Percentiles rank a stretch among this genome's conserved stretches.
Conservation (phyloP, 106 monocot species). For the Hemerocallis citrina region DNA sequence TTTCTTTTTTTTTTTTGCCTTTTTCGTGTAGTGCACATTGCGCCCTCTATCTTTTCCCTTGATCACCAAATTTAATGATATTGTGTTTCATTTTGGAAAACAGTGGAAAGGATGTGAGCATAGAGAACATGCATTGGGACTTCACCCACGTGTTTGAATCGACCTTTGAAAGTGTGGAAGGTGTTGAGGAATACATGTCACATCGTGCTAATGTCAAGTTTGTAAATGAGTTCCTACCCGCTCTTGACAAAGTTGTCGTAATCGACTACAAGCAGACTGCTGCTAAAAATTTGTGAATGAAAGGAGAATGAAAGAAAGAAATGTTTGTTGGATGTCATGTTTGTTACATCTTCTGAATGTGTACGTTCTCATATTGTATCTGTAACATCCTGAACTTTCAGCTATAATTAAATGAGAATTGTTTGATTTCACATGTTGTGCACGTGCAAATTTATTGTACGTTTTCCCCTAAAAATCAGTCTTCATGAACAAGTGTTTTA, state of each 20-base stretch:
- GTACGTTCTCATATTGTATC: no score
- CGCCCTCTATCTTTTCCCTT: not conserved
- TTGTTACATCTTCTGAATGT: no score
- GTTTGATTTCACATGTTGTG: no score
- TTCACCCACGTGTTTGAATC: conserved; percentile 85
- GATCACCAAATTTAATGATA: not conserved
- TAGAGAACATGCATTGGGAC: conserved; percentile 62
- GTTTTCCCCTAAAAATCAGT: no score
- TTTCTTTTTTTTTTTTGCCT: no score
- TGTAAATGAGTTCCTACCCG: conserved; percentile 35
- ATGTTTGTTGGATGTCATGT: not conserved
- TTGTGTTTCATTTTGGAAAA: not conserved
- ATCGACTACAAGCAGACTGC: conserved; percentile 57
- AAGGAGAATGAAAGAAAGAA: not conserved
- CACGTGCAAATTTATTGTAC: no score
- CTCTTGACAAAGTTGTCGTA: conserved; percentile 53
- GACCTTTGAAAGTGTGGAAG: conserved; percentile 56
- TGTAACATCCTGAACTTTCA: no score
- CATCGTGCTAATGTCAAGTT: conserved; percentile 75
- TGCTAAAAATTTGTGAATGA: conserved; percentile 2
- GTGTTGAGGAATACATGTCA: conserved; percentile 47
- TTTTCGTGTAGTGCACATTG: no score
- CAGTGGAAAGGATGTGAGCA: conserved; percentile 78
- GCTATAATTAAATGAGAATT: no score
- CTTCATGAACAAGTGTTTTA: no score